A percentile compares a stretch with the other conserved stretches of the same genome.
These are phyloP conservation scores for Leptodermis oblonga DNA, from an alignment of 257 asterid genomes.

Conservation along the genomic window DNA sequence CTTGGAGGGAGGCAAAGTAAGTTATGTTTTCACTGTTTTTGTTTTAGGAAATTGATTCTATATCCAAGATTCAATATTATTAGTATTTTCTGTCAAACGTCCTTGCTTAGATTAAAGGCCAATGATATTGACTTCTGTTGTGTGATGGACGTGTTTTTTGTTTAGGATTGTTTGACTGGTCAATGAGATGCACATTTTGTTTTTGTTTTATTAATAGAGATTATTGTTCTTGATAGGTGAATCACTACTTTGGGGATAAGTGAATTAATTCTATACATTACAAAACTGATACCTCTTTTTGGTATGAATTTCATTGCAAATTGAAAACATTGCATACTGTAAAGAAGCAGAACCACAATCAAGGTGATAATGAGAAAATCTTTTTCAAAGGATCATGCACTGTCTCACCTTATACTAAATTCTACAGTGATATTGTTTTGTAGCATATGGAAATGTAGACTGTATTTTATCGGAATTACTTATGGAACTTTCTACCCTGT, in stretches of 20 bases:
- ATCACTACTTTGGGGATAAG: too few species aligned
- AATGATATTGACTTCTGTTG: too few species aligned
- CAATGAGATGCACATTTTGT: neutral
- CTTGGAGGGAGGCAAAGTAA: constrained; percentile 51
- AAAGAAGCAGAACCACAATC: neutral
- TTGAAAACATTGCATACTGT: neutral
- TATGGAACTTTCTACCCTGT: neutral
- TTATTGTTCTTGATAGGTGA: neutral
- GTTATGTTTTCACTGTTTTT: constrained; percentile 8
- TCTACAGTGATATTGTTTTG: too few species aligned
- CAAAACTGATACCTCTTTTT: neutral
- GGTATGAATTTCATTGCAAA: neutral
- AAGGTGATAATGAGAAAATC: neutral
- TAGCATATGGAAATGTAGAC: too few species aligned
- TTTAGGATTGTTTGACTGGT: neutral
- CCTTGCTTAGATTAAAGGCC: too few species aligned
- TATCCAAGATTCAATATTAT: neutral
- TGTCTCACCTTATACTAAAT: too few species aligned
- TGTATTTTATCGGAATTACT: too few species aligned
- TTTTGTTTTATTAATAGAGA: neutral
- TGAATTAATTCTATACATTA: neutral
- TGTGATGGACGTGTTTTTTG: neutral
- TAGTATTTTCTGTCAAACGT: too few species aligned
- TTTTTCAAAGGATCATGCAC: neutral
- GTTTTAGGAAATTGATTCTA: neutral